Conservation (phyloP, 2,329 filamentous ascomycete genomes). For the Venturia pyrina region DNA sequence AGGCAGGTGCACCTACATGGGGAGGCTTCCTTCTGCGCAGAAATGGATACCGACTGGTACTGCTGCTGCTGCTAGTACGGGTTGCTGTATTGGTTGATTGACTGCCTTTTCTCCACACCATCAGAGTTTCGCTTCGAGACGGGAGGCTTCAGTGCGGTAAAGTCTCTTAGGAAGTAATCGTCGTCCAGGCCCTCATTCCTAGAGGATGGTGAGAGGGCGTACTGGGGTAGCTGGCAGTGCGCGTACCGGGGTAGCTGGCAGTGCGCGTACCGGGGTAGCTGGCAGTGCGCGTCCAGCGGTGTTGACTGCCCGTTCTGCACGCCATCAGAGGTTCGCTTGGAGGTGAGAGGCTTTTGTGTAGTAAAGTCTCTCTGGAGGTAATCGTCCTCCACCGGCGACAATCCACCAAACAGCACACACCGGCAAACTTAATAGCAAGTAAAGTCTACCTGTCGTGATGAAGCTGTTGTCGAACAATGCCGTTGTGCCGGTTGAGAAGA, state of each 20-base stretch:
- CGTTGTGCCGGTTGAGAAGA: too few species aligned
- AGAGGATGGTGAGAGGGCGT: background rate
- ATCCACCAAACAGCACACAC: too few species aligned
- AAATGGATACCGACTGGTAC: background rate
- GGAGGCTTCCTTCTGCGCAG: too few species aligned
- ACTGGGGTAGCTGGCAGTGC: too few species aligned
- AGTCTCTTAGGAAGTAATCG: background rate
- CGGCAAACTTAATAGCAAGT: too few species aligned
- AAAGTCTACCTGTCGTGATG: too few species aligned
- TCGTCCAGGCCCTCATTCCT: background rate
- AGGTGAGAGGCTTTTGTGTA: background rate
- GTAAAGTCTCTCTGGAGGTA: background rate
- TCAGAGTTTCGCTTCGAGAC: background rate
- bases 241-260: too few species aligned
- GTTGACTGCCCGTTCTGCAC: background rate
- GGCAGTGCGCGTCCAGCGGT: background rate
- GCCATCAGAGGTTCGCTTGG: background rate
- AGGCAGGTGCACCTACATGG: too few species aligned
- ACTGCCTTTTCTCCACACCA: background rate
- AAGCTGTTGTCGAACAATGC: too few species aligned
- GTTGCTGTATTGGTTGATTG: background rate
- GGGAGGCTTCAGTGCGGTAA: background rate
- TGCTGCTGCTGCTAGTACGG: background rate
- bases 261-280: background rate
- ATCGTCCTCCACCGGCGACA: background rate